Evolutionary conservation across 73 alveolate genomes (phyloP).

Genomic region (Durusdinium trenchii): DNA sequence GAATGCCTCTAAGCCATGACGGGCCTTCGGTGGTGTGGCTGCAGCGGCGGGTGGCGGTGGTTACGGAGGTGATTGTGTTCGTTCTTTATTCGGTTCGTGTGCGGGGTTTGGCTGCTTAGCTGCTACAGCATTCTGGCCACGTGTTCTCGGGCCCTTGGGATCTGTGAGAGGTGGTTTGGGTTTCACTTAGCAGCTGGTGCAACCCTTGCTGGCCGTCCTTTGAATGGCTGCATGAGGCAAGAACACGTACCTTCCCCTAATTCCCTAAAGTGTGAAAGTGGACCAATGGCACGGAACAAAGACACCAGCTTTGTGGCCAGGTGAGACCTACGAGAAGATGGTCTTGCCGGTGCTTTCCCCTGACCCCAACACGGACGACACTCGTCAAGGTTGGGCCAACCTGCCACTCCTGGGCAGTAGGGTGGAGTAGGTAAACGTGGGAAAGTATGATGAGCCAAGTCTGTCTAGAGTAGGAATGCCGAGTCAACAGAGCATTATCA

Average conservation of each 20-base stretch:
- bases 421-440: no score
- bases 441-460: no score
- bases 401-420: no score
- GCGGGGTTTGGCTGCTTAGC: no score
- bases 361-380: slow-evolving; percentile 64
- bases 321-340: slow-evolving; percentile 87
- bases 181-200: neutral
- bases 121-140: no score
- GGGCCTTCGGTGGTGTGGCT: no score
- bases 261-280: neutral
- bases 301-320: neutral
- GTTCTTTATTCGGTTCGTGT: no score
- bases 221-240: neutral
- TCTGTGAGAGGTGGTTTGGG: neutral
- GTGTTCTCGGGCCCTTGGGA: no score
- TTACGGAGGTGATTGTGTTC: no score
- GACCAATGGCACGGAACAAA: neutral
- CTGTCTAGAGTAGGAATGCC: no score
- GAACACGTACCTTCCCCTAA: neutral
- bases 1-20: neutral
- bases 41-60: no score
- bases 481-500: no score
- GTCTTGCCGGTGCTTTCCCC: slow-evolving; percentile 86
- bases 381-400: neutral
- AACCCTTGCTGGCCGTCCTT: neutral